Conservation (phyloP, 106 monocot genomes). For the Dactylorhiza incarnata region DNA sequence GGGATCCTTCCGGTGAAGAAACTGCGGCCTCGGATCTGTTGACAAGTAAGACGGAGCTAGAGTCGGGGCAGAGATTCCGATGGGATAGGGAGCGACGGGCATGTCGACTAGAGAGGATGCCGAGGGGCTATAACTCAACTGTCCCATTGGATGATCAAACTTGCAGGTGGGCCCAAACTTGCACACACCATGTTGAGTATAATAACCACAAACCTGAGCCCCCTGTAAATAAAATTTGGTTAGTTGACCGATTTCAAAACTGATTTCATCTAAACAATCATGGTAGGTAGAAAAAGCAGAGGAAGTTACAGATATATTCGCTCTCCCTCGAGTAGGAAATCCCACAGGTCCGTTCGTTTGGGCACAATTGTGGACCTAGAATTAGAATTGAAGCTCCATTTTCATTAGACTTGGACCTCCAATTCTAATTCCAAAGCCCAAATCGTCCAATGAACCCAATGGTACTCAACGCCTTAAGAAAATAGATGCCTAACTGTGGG, state of each 20-base stretch:
- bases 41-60: slow-evolving; percentile 68
- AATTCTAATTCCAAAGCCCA: no score
- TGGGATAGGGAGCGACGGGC: slow-evolving; percentile 52
- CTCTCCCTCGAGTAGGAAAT: no score
- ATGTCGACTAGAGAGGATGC: slow-evolving; percentile 67
- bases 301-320: no score
- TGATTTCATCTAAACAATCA: no score
- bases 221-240: slow-evolving; percentile 32
- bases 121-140: slow-evolving; percentile 57
- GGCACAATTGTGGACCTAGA: no score
- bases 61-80: slow-evolving; percentile 39
- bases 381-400: no score
- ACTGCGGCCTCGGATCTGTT: slow-evolving; percentile 45
- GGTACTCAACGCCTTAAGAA: no score
- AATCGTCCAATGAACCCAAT: no score
- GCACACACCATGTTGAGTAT: slow-evolving; percentile 71
- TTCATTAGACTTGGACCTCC: no score
- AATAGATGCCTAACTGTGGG: no score
- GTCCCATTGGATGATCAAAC: slow-evolving; percentile 71
- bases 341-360: no score
- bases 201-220: slow-evolving; percentile 60
- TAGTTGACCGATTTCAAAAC: background rate
- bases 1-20: slow-evolving; percentile 24
- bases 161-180: slow-evolving; percentile 87
- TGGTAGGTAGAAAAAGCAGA: no score